These are phyloP conservation scores for Senna tora DNA, from an alignment of 306 rosid genomes.

Conservation along the genomic window DNA sequence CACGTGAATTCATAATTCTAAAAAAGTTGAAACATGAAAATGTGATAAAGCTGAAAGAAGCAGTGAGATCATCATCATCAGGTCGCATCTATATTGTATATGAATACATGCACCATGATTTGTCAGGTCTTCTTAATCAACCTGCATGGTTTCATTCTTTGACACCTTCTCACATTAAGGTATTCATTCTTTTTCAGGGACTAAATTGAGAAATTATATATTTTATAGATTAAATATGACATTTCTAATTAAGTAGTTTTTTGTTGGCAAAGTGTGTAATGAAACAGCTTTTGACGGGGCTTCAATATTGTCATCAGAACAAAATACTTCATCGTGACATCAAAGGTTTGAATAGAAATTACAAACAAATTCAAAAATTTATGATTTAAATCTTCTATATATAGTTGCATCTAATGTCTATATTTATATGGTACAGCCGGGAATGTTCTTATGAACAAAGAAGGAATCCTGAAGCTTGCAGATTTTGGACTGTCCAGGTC, in stretches of 20 bases:
- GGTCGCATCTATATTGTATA: constrained; percentile 72
- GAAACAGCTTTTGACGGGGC: constrained; percentile 68
- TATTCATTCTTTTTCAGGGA: too few relatives aligned
- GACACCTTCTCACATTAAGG: constrained; percentile 70
- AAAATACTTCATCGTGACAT: constrained; percentile 73
- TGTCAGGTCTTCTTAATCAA: constrained; percentile 64
- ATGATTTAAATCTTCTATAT: too few relatives aligned
- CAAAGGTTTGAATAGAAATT: constrained; percentile 52
- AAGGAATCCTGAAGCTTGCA: constrained; percentile 68
- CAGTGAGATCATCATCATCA: constrained; percentile 48
- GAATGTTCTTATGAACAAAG: constrained; percentile 69
- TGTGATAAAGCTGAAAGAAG: constrained; percentile 66
- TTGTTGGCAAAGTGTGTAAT: constrained; percentile 57
- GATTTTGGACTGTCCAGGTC: constrained; percentile 70
- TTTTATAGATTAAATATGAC: too few relatives aligned
- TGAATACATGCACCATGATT: constrained; percentile 80
- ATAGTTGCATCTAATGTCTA: too few relatives aligned
- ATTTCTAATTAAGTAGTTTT: not conserved
- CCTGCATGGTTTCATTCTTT: constrained; percentile 61
- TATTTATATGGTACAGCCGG: constrained; percentile 61
- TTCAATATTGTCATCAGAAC: constrained; percentile 64
- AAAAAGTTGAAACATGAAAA: constrained; percentile 63
- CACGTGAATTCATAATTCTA: constrained; percentile 64
- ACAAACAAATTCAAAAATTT: too few relatives aligned
- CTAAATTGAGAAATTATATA: too few relatives aligned